Evolutionary conservation across 2,329 filamentous ascomycete genomes (phyloP).

Genomic region (Fusarium clavum): DNA sequence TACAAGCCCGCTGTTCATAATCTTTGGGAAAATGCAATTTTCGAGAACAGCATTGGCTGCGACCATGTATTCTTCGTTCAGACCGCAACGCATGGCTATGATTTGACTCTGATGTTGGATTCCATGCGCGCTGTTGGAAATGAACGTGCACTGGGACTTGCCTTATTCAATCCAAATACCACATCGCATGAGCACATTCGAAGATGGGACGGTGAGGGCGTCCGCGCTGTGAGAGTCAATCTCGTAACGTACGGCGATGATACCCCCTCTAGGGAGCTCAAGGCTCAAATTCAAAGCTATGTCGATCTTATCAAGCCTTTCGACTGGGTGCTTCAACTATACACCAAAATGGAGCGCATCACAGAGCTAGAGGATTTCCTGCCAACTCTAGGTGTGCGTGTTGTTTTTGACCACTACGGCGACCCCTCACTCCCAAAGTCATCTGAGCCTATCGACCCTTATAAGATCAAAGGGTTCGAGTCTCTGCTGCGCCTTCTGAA

Average conservation of each 20-base stretch:
- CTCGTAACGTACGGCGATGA: background rate
- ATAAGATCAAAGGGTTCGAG: background rate
- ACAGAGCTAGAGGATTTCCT: background rate
- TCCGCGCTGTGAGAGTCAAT: background rate
- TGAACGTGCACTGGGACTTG: background rate
- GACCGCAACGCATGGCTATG: background rate
- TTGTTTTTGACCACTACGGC: slow-evolving; percentile 4
- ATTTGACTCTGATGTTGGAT: background rate
- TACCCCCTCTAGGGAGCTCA: background rate
- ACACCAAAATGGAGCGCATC: slow-evolving; percentile 1
- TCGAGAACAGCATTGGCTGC: background rate
- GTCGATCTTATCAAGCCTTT: background rate
- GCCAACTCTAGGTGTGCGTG: background rate
- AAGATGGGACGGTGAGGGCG: background rate
- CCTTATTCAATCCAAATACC: background rate
- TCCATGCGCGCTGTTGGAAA: slow-evolving; percentile 2
- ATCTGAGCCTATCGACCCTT: background rate
- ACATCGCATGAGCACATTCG: background rate
- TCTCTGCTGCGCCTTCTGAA: background rate
- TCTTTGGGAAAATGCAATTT: background rate
- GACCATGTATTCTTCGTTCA: slow-evolving; percentile 1
- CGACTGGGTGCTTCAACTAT: background rate
- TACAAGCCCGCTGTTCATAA: background rate
- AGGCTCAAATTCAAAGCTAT: background rate
- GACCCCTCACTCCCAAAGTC: background rate